phyloP scores from a whole-genome alignment of 2,329 filamentous ascomycete genomes.

The Epichloe aotearoae region DNA sequence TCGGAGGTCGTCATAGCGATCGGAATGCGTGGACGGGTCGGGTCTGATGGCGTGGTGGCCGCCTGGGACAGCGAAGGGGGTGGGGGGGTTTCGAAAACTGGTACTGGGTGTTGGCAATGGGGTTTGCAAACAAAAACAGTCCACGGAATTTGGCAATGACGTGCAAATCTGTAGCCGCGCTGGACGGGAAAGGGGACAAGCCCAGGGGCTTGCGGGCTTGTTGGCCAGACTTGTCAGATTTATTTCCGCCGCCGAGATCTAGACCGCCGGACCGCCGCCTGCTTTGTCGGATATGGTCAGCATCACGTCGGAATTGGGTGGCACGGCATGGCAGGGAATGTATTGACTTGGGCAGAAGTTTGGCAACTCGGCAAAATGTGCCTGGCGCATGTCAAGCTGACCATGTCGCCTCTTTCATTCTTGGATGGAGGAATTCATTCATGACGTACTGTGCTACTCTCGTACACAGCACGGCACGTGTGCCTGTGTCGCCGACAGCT shows the following conservation, averaged over 20 bases:
- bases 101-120: neutral
- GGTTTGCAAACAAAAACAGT: neutral
- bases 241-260: neutral
- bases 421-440: no score
- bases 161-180: neutral
- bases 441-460: neutral
- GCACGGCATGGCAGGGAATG: neutral
- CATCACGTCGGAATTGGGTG: neutral
- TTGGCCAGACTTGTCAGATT: no score
- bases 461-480: neutral
- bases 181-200: no score
- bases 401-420: neutral
- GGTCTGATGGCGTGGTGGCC: neutral
- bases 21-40: neutral
- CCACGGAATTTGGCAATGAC: neutral
- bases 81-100: constrained; percentile 1
- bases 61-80: neutral
- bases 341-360: no score
- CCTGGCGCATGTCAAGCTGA: neutral
- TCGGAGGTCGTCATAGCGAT: constrained; percentile 19
- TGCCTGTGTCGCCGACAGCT: neutral
- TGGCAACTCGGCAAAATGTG: neutral
- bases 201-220: no score
- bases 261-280: neutral
- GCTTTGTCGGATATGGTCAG: neutral